phyloP scores from a whole-genome alignment of 1,139 yeast genomes.

The Saccharomycopsis crataegensis region DNA sequence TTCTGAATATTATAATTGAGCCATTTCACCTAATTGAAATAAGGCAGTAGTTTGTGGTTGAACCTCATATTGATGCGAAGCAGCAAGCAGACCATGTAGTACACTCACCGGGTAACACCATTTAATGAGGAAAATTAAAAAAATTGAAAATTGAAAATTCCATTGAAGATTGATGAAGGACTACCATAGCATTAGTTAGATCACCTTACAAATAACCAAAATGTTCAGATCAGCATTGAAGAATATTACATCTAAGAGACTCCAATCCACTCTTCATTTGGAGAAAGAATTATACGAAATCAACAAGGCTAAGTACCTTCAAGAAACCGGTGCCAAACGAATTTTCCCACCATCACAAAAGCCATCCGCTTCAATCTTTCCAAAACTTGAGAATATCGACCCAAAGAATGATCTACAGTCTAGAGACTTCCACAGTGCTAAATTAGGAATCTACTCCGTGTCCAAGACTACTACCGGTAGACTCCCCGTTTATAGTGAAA shows the following conservation, averaged over 20 bases:
- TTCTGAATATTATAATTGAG: no score
- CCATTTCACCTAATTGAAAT: no score
- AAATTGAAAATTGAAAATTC: no score
- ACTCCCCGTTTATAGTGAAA: conserved; percentile 62
- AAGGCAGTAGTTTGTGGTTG: no score
- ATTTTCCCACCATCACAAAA: conserved; percentile 5
- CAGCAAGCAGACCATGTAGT: no score
- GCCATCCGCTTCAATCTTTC: conserved; percentile 11
- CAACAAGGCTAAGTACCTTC: conserved; percentile 11
- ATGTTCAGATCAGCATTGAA: neutral
- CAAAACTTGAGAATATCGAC: conserved; percentile 12
- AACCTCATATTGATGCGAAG: no score
- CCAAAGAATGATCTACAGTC: conserved; percentile 10
- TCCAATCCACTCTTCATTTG: conserved; percentile 12
- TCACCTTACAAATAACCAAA: neutral
- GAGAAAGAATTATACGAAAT: conserved; percentile 14
- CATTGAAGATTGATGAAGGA: no score
- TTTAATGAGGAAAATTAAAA: no score
- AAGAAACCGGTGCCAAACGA: neutral
- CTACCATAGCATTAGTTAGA: no score
- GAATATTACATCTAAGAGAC: neutral
- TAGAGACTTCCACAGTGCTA: conserved; percentile 1
- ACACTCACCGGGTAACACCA: no score
- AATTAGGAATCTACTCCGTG: conserved; percentile 11
- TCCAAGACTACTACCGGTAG: conserved; percentile 50